These are phyloP conservation scores for Ceratocystis colombiana DNA, from an alignment of 2,329 filamentous ascomycete genomes.

Conservation along the genomic window DNA sequence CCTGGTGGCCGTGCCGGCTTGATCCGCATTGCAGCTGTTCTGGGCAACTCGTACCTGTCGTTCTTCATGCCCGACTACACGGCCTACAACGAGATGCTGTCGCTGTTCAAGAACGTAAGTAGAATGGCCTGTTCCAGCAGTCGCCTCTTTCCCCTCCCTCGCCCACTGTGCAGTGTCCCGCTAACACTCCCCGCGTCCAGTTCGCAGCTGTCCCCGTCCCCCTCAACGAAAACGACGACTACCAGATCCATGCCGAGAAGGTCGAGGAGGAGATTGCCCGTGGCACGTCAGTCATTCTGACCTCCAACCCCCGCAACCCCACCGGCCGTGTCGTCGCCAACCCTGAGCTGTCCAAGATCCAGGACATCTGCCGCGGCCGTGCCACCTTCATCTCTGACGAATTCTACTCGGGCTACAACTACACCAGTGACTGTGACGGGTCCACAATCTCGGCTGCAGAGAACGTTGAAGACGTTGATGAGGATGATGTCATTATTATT, in stretches of 20 bases:
- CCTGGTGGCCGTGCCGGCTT: constrained; percentile 85
- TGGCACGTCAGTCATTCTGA: constrained; percentile 79
- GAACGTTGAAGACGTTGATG: constrained; percentile 81
- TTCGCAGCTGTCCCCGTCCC: constrained; percentile 82
- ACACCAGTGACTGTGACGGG: constrained; percentile 84
- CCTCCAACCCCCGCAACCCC: constrained; percentile 90
- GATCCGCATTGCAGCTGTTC: constrained; percentile 86
- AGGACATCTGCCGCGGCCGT: constrained; percentile 82
- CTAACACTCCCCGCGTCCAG: constrained; percentile 34
- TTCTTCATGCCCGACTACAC: constrained; percentile 96
- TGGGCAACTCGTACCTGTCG: constrained; percentile 83
- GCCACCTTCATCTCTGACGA: constrained; percentile 92
- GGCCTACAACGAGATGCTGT: constrained; percentile 96
- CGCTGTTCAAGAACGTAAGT: constrained; percentile 75
- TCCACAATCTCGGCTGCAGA: constrained; percentile 78
- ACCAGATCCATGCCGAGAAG: constrained; percentile 88
- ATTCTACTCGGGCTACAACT: constrained; percentile 95
- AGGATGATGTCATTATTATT: constrained; percentile 86
- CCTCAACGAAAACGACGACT: constrained; percentile 72
- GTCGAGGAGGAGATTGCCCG: constrained; percentile 84
- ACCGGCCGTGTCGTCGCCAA: constrained; percentile 80
- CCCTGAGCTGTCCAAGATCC: constrained; percentile 77
- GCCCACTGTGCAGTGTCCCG: neutral
- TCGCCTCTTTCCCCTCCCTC: neutral
- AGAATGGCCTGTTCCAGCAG: neutral